phyloP scores from a whole-genome alignment of 75 land plant genomes.

The Selaginella moellendorffii region DNA sequence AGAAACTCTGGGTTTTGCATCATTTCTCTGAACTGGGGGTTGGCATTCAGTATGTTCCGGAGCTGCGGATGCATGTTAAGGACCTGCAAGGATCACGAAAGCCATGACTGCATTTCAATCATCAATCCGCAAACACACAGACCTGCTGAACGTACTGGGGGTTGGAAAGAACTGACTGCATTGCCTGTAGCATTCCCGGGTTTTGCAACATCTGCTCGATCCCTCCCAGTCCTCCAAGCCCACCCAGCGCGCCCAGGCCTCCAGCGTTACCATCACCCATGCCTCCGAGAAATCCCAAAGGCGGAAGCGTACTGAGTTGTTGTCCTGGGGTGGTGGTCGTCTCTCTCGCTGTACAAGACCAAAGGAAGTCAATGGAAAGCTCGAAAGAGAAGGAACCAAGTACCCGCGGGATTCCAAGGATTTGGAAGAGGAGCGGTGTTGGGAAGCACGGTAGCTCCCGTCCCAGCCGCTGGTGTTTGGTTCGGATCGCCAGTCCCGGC shows the following conservation, averaged over 20 bases:
- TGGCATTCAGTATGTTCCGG: slow-evolving; percentile 44
- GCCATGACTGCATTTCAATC: slow-evolving; percentile 17
- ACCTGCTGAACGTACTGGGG: slow-evolving; percentile 89
- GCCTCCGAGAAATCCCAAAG: slow-evolving; percentile 34
- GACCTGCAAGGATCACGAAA: slow-evolving; percentile 2
- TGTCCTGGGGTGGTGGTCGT: too few species aligned
- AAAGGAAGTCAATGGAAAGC: too few species aligned
- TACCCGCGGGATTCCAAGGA: slow-evolving; percentile 66
- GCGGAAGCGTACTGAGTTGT: too few species aligned
- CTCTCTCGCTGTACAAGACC: too few species aligned
- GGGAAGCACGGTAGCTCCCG: slow-evolving; percentile 45
- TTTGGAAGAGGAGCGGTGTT: slow-evolving; percentile 90
- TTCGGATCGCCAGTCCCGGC: slow-evolving; percentile 20
- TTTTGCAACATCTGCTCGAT: slow-evolving; percentile 78
- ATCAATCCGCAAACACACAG: neutral
- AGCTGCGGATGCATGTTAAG: slow-evolving; percentile 48
- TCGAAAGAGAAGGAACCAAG: too few species aligned
- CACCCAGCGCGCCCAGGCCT: slow-evolving; percentile 25
- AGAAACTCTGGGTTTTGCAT: slow-evolving; percentile 84
- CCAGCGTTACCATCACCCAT: slow-evolving; percentile 41
- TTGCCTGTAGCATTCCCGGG: slow-evolving; percentile 66
- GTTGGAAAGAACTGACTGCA: slow-evolving; percentile 67
- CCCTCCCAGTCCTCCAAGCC: slow-evolving; percentile 29
- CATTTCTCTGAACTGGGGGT: slow-evolving; percentile 82
- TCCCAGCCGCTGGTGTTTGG: slow-evolving; percentile 24